Evolutionary conservation across 202 grass and related monocot genomes (phyloP).

Genomic region (Alloteropsis angusta): DNA sequence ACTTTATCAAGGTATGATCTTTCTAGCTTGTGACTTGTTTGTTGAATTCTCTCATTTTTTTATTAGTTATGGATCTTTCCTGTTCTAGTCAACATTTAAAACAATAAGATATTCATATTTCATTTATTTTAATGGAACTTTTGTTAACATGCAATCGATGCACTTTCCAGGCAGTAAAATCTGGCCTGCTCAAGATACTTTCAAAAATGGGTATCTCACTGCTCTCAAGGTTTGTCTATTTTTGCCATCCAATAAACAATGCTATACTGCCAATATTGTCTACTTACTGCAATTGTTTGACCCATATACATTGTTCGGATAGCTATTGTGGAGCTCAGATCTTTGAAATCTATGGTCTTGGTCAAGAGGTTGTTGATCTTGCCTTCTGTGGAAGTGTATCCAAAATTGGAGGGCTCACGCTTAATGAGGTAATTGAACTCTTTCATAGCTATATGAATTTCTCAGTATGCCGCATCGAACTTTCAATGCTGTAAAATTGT

Average conservation of each 20-base stretch:
- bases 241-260: constrained; percentile 18
- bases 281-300: constrained; percentile 39
- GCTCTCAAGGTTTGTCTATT: constrained; percentile 86
- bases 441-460: neutral
- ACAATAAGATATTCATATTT: constrained; percentile 6
- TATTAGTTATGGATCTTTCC: neutral
- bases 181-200: constrained; percentile 95
- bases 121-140: constrained; percentile 5
- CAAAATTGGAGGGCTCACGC: constrained; percentile 90
- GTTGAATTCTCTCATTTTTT: neutral
- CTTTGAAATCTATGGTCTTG: constrained; percentile 99
- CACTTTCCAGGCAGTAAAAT: constrained; percentile 84
- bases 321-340: constrained; percentile 99
- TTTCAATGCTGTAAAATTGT: neutral
- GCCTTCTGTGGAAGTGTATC: constrained; percentile 99
- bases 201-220: constrained; percentile 99
- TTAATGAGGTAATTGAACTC: constrained; percentile 78
- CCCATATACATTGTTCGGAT: constrained; percentile 6
- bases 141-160: constrained; percentile 24
- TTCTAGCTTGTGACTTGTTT: constrained; percentile 20
- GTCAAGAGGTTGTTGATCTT: constrained; percentile 88
- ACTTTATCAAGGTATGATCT: constrained; percentile 82
- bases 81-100: neutral
- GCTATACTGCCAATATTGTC: constrained; percentile 13
- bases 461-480: neutral